phyloP scores from a whole-genome alignment of 495 filamentous ascomycete genomes.

The Friedmanniomyces simplex region DNA sequence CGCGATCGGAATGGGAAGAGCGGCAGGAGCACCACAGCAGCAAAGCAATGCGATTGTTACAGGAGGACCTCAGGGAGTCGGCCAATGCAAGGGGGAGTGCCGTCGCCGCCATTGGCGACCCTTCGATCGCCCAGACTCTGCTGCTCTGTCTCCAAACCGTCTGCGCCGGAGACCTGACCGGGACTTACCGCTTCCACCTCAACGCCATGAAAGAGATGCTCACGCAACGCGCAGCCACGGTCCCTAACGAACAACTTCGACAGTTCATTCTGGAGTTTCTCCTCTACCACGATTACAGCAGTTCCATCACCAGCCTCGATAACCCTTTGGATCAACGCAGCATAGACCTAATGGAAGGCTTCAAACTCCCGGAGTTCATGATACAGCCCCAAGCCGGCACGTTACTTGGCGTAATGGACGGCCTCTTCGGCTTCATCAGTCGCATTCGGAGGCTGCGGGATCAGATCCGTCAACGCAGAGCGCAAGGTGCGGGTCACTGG shows the following conservation, averaged over 20 bases:
- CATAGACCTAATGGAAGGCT: slow-evolving; percentile 47
- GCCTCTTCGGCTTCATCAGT: slow-evolving; percentile 69
- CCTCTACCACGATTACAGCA: slow-evolving; percentile 78
- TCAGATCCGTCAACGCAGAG: slow-evolving; percentile 57
- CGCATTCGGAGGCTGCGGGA: slow-evolving; percentile 72
- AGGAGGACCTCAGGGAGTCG: slow-evolving; percentile 8
- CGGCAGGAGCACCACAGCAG: slow-evolving; percentile 49
- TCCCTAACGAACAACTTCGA: slow-evolving; percentile 50
- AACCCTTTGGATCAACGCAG: slow-evolving; percentile 33
- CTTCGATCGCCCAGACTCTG: slow-evolving; percentile 59
- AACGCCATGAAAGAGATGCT: slow-evolving; percentile 64
- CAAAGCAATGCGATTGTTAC: slow-evolving; percentile 47
- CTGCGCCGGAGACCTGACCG: slow-evolving; percentile 63
- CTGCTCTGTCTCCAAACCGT: slow-evolving; percentile 74
- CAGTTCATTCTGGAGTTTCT: slow-evolving; percentile 89
- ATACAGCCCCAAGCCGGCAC: slow-evolving; percentile 63
- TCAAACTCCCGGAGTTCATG: slow-evolving; percentile 57
- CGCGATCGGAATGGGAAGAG: slow-evolving; percentile 28
- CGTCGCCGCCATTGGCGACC: slow-evolving; percentile 31
- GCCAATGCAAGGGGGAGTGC: slow-evolving; percentile 23
- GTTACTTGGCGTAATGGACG: slow-evolving; percentile 78
- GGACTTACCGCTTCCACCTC: slow-evolving; percentile 74
- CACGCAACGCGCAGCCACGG: slow-evolving; percentile 34
- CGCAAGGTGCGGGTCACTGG: slow-evolving; percentile 51
- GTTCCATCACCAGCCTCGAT: slow-evolving; percentile 63